Base-by-base conservation (phyloP, 1,139 yeast genomes). In the Meyerozyma sp. region DNA sequence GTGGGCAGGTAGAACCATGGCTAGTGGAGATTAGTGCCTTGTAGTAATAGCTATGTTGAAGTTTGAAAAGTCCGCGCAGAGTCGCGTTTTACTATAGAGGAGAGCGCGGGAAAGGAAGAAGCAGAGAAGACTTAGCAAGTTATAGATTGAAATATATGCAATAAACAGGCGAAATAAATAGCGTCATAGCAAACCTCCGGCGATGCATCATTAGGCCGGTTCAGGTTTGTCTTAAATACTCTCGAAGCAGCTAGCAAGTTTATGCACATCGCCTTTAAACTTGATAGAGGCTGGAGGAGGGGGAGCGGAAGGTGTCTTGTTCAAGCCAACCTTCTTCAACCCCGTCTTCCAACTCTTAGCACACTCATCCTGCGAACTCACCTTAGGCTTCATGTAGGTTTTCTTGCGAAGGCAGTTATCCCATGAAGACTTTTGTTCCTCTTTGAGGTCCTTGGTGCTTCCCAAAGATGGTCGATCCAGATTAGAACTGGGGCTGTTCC, bases 1-100 rank as follows among this genome's bases (percentile, higher is more conserved):
- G 41, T 71, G 66, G 8, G 65, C 59, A 5, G 94, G 91, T 29
- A 87, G 69, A 5, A 90, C 78, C 95, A 86, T 27, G 29, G n/a
- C 7, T 9, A n/a, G 7, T 9, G 11, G 13, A 7, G 5, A 26
- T 10, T 10, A 11, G 6, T 27, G 29, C 7, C 8, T 5, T 21
- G 23, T 21, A 21, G 6, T 21, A 21, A 21, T 21, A 21, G 23
- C 23, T 21, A 4, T 21, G 23, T 21, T 21, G 23, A 21, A 21
- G 23, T 21, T 21, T 4, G 8, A 21, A 21, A 21, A 21, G 23
- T 21, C 23, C 23, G 23, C 23, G 23, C 23, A 21, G 23, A 3
- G 23, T 21, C 23, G 23, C 23, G 23, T 21, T 21, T 21, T 21
- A 21, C 6, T 16, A 16, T 16, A 16, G 18, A 16, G 18, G 18